Percentiles rank a stretch among this genome's conserved stretches.
These are phyloP conservation scores for Plectosphaerella sp. DNA, from an alignment of 2,329 filamentous ascomycete genomes.

Conservation along the genomic window DNA sequence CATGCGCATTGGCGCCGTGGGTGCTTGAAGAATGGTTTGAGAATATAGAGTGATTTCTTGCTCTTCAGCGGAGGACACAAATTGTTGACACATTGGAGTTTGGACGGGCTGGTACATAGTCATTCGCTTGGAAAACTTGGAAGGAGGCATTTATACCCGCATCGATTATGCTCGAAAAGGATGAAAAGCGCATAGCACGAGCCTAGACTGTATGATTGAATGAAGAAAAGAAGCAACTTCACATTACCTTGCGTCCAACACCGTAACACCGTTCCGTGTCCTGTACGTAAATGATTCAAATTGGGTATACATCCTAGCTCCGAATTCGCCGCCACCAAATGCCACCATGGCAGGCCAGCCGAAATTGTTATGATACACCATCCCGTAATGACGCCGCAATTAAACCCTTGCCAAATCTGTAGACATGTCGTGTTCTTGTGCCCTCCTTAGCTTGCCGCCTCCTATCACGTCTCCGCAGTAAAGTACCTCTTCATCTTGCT, in stretches of 20 bases:
- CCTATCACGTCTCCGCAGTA: slow-evolving; percentile 49
- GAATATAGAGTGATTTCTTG: too few species aligned
- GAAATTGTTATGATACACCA: too few species aligned
- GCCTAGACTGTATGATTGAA: too few species aligned
- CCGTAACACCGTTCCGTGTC: neutral
- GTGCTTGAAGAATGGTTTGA: slow-evolving; percentile 10
- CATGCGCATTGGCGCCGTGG: slow-evolving; percentile 18
- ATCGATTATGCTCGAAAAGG: too few species aligned
- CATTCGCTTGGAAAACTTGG: slow-evolving; percentile 2
- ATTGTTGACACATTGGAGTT: neutral
- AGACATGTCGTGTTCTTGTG: neutral
- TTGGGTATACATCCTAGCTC: neutral
- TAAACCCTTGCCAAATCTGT: neutral
- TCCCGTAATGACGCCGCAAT: too few species aligned
- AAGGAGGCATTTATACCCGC: too few species aligned
- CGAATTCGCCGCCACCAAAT: neutral
- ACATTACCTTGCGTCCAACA: too few species aligned
- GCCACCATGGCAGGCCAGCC: neutral
- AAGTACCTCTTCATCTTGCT: slow-evolving; percentile 71
- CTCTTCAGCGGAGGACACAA: too few species aligned
- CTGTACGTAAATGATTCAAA: neutral
- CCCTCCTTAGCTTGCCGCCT: neutral
- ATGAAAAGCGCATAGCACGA: too few species aligned
- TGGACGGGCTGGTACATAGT: neutral
- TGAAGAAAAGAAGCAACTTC: too few species aligned